Evolutionary conservation across 257 asterid genomes (phyloP).

Genomic region (Plantago ovata): DNA sequence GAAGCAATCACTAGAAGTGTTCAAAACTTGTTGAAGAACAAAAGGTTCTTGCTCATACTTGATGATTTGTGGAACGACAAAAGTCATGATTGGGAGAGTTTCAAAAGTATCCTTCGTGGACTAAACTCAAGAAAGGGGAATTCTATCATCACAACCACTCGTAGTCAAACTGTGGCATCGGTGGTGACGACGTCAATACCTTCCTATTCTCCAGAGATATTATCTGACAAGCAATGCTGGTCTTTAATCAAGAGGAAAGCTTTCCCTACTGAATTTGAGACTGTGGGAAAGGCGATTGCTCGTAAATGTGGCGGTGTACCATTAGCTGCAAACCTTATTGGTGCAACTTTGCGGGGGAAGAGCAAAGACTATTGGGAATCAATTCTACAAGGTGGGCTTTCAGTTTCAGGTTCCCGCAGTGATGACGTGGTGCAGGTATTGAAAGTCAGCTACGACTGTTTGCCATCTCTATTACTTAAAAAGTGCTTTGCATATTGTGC

Average conservation of each 20-base stretch:
- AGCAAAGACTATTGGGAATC: constrained; percentile 13
- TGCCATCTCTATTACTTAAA: background rate
- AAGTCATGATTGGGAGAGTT: constrained; percentile 11
- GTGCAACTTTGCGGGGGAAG: constrained; percentile 7
- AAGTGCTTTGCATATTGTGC: constrained; percentile 1
- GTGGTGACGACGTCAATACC: background rate
- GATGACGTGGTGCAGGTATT: background rate
- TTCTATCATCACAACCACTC: too few species aligned
- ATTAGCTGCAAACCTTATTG: constrained; percentile 8
- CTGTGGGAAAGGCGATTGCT: constrained; percentile 1
- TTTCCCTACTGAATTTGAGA: background rate
- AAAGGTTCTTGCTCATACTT: constrained; percentile 4
- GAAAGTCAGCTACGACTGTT: background rate
- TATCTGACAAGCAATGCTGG: constrained; percentile 2
- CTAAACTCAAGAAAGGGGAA: too few species aligned
- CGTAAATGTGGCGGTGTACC: constrained; percentile 9
- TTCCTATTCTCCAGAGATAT: background rate
- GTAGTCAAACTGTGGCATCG: constrained; percentile 13
- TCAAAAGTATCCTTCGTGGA: constrained; percentile 7
- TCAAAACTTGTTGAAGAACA: background rate
- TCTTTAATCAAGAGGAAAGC: background rate
- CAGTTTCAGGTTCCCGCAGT: background rate
- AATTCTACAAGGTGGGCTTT: constrained; percentile 1
- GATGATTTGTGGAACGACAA: constrained; percentile 28
- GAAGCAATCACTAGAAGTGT: background rate